phyloP scores from a whole-genome alignment of 2,329 filamentous ascomycete genomes.

The Corniculantispora saksenae region DNA sequence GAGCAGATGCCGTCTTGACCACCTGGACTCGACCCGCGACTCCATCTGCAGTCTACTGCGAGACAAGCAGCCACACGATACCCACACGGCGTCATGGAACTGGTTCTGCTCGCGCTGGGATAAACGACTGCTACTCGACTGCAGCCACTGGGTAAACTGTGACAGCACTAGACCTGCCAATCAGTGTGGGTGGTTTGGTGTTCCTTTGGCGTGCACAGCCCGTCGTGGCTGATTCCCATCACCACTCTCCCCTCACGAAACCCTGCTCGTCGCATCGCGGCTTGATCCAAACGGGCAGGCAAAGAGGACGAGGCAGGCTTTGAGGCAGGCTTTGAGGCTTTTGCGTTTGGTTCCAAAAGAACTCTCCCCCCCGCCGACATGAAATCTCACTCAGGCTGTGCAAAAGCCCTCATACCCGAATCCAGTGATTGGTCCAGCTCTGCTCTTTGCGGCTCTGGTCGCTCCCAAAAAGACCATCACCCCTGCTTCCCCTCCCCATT shows the following conservation, averaged over 20 bases:
- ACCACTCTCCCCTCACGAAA: background rate
- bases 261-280: background rate
- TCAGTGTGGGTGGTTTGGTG: background rate
- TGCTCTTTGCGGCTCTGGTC: background rate
- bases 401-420: background rate
- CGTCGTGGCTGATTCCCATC: background rate
- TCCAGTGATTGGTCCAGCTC: background rate
- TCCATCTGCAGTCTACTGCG: background rate
- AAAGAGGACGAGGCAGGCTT: background rate
- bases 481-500: no score
- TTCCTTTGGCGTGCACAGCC: background rate
- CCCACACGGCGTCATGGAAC: slow-evolving; percentile 1
- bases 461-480: background rate
- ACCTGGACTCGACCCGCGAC: background rate
- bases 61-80: slow-evolving; percentile 1
- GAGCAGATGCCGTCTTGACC: background rate
- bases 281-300: background rate
- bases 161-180: background rate
- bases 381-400: background rate
- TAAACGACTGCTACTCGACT: no score
- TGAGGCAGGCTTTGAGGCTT: background rate
- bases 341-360: background rate
- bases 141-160: no score
- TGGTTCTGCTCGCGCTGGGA: background rate
- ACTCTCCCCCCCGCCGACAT: no score